A percentile compares a stretch with the other conserved stretches of the same genome.
These are phyloP conservation scores for Gaeumannomyces tritici DNA, from an alignment of 2,329 filamentous ascomycete genomes.

Conservation along the genomic window DNA sequence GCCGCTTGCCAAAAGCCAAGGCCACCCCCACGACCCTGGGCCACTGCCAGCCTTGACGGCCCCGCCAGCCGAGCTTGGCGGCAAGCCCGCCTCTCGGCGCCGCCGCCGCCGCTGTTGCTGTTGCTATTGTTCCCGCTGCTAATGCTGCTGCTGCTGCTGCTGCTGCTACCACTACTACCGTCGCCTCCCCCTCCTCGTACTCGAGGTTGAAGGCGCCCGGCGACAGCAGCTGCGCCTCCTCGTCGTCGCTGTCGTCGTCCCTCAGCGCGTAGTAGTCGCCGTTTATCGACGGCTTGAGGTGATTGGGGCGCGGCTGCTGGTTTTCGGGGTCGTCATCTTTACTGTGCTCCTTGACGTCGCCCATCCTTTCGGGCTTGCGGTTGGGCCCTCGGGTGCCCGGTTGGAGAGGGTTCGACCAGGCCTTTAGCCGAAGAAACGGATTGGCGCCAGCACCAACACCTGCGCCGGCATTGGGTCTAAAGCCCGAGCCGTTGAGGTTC, in stretches of 20 bases:
- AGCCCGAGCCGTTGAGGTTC: background rate
- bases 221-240: slow-evolving; percentile 12
- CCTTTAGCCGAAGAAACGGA: background rate
- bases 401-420: background rate
- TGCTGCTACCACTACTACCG: background rate
- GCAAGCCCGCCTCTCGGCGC: background rate
- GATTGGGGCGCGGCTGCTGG: background rate
- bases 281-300: slow-evolving; percentile 3
- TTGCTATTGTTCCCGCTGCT: background rate
- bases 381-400: background rate
- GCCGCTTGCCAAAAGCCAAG: background rate
- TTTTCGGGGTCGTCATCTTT: too few species aligned
- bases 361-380: background rate
- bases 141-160: background rate
- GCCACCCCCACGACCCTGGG: background rate
- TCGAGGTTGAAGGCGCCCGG: slow-evolving; percentile 4
- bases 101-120: too few species aligned
- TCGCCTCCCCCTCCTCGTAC: slow-evolving; percentile 7
- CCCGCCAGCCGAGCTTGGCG: background rate
- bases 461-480: background rate
- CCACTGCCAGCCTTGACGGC: background rate
- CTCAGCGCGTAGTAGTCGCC: background rate
- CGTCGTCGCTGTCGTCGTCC: slow-evolving; percentile 6
- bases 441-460: background rate
- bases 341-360: background rate